Evolutionary conservation across 2,329 filamentous ascomycete genomes (phyloP).

Genomic region (Magnaporthales sp.): DNA sequence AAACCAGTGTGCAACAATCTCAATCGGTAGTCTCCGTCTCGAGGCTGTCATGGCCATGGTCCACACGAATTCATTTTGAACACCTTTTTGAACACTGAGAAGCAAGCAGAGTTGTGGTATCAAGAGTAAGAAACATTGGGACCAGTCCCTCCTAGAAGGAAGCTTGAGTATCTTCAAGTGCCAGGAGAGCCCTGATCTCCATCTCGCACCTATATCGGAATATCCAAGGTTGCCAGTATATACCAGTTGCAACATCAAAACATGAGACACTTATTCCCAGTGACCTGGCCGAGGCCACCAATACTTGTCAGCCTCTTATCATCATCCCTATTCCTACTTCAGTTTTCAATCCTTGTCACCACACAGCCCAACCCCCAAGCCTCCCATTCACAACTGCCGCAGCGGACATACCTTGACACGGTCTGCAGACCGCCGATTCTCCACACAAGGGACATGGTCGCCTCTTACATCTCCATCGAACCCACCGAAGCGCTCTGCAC

Average conservation of each 20-base stretch:
- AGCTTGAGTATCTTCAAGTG: background rate
- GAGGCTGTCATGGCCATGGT: background rate
- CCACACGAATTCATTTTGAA: background rate
- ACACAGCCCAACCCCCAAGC: background rate
- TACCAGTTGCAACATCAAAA: background rate
- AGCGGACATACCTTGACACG: constrained; percentile 13
- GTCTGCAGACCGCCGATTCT: constrained; percentile 16
- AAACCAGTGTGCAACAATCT: background rate
- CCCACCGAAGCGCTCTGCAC: constrained; percentile 22
- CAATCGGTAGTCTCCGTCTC: background rate
- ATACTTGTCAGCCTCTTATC: background rate
- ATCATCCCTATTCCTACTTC: background rate
- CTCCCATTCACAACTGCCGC: background rate
- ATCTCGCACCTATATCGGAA: background rate
- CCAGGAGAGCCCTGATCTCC: background rate
- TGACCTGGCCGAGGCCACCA: background rate
- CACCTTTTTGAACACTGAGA: background rate
- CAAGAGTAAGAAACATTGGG: background rate
- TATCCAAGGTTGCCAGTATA: background rate
- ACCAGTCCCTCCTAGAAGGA: background rate
- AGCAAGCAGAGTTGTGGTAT: background rate
- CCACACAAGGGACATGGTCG: constrained; percentile 13
- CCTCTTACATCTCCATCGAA: constrained; percentile 23
- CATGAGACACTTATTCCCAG: background rate
- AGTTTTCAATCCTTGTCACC: background rate